A percentile compares a stretch with the other conserved stretches of the same genome.
Conservation (phyloP, 768 basidiomycete species). For the Rhizopogon sp. region DNA sequence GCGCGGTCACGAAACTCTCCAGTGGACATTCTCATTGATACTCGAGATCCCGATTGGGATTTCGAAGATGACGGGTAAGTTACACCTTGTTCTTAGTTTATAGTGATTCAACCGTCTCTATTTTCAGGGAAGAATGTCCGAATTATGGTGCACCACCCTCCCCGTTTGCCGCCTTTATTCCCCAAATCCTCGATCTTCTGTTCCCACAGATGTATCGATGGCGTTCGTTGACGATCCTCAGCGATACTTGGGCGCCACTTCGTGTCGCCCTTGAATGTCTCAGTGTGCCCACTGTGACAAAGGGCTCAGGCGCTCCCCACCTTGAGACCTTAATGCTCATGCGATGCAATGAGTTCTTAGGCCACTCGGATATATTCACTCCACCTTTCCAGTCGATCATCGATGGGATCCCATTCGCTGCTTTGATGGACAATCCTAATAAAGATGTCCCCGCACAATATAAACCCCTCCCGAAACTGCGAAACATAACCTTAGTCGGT, state of each 20-base stretch:
- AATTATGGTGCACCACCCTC: background rate
- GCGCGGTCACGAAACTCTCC: slow-evolving; percentile 43
- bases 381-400: slow-evolving; percentile 34
- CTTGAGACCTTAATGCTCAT: slow-evolving; percentile 51
- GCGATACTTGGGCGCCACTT: slow-evolving; percentile 58
- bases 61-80: slow-evolving; percentile 46
- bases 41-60: slow-evolving; percentile 55
- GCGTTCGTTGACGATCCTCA: slow-evolving; percentile 48
- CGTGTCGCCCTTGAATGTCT: slow-evolving; percentile 42
- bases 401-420: slow-evolving; percentile 26
- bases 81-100: background rate
- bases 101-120: background rate
- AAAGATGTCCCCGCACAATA: slow-evolving; percentile 6
- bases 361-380: slow-evolving; percentile 40
- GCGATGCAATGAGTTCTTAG: slow-evolving; percentile 55
- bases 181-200: slow-evolving; percentile 34
- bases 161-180: slow-evolving; percentile 8
- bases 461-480: slow-evolving; percentile 36
- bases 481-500: slow-evolving; percentile 46
- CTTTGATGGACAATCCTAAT: slow-evolving; percentile 9
- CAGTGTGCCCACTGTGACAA: slow-evolving; percentile 26
- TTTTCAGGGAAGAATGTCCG: slow-evolving; percentile 5
- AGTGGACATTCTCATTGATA: slow-evolving; percentile 54
- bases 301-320: slow-evolving; percentile 26
- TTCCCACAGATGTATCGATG: slow-evolving; percentile 48